Evolutionary conservation across 163 green algal genomes (phyloP).

Genomic region (Prototheca wickerhamii): DNA sequence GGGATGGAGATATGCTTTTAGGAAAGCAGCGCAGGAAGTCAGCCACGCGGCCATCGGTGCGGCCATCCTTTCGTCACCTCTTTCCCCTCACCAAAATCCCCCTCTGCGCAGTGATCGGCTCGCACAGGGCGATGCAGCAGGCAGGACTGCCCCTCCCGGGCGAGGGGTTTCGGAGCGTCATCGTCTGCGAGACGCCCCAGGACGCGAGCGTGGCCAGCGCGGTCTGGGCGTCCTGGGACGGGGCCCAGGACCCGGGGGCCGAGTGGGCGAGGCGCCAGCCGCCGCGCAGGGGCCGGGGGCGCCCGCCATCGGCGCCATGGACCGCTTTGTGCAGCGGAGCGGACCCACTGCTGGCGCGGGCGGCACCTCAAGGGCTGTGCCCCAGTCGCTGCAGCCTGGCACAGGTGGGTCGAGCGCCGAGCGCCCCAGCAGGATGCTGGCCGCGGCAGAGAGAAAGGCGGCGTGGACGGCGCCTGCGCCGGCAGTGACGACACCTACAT

Average conservation of each 20-base stretch:
- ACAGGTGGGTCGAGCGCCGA: too few species aligned
- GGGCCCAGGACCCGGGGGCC: not conserved
- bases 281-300: too few species aligned
- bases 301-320: not conserved
- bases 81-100: not conserved
- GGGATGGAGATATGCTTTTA: not conserved
- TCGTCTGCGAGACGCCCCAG: not conserved
- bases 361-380: not conserved
- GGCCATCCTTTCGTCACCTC: too few species aligned
- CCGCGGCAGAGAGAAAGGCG: too few species aligned
- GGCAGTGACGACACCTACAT: too few species aligned
- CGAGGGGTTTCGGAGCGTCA: not conserved
- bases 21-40: not conserved
- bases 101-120: not conserved
- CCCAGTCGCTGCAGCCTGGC: not conserved
- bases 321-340: not conserved
- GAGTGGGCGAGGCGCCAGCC: not conserved
- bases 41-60: not conserved
- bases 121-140: not conserved
- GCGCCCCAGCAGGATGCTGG: too few species aligned
- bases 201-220: not conserved
- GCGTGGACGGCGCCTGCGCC: too few species aligned
- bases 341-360: too few species aligned
- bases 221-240: not conserved
- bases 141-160: not conserved